Conservation (phyloP, 495 filamentous ascomycete species). For the Apiosordaria backusii region DNA sequence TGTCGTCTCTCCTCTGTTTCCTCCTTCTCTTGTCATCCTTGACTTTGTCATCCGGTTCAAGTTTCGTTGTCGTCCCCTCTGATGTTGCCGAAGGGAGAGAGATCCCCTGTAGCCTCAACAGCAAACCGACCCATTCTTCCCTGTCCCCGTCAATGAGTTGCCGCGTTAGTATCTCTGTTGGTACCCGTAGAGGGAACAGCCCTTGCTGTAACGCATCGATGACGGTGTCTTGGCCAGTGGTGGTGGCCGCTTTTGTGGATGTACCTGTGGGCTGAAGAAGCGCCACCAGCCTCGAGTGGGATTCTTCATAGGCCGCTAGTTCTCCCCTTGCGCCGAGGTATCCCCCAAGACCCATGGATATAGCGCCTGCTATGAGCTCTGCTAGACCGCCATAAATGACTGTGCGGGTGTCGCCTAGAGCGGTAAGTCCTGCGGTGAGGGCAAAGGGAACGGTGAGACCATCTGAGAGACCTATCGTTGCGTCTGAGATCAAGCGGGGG, state of each 20-base stretch:
- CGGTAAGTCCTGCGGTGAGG: conserved; percentile 53
- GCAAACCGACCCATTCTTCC: not conserved
- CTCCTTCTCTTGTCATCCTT: not conserved
- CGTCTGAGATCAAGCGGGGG: conserved; percentile 36
- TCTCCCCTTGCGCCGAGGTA: conserved; percentile 49
- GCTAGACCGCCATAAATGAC: conserved; percentile 62
- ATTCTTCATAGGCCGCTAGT: not conserved
- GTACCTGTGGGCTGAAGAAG: not conserved
- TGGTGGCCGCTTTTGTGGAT: not conserved
- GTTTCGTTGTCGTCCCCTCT: not conserved
- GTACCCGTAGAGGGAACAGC: not conserved
- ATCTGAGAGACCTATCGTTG: conserved; percentile 55
- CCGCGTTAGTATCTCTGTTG: not conserved
- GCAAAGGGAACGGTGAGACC: conserved; percentile 59
- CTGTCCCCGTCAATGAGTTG: not conserved
- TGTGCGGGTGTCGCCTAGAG: conserved; percentile 51
- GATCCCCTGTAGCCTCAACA: not conserved
- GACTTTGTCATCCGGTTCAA: not conserved
- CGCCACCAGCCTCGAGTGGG: not conserved
- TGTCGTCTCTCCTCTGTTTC: not conserved
- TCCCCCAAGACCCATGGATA: conserved; percentile 64
- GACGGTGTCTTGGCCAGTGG: not conserved
- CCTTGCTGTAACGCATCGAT: not conserved
- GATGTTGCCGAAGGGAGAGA: not conserved
- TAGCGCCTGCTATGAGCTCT: conserved; percentile 59